Percentiles rank a stretch among this genome's conserved stretches.
phyloP scores from a whole-genome alignment of 352 stramenopile species.

The Pythium oligandrum region DNA sequence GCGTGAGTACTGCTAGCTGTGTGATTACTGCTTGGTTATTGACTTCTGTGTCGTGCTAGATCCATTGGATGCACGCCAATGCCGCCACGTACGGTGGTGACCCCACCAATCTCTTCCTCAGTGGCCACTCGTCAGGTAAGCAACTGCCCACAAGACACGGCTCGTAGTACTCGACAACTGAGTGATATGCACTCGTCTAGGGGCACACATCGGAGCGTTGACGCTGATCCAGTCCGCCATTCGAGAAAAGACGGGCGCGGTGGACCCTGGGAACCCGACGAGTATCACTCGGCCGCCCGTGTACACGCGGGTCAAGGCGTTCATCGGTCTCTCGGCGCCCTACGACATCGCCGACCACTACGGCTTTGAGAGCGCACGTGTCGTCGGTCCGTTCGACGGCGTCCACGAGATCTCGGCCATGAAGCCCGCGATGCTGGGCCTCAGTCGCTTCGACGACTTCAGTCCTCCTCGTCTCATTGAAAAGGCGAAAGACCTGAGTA shows the following conservation, averaged over 20 bases:
- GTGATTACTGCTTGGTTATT: neutral
- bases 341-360: conserved; percentile 81
- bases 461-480: conserved; percentile 45
- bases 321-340: conserved; percentile 58
- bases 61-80: conserved; percentile 51
- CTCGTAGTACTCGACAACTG: too few relatives aligned
- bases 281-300: neutral
- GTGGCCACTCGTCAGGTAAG: conserved; percentile 60
- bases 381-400: conserved; percentile 36
- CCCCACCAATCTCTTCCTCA: conserved; percentile 39
- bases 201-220: conserved; percentile 46
- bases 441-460: conserved; percentile 41
- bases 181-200: too few relatives aligned
- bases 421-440: conserved; percentile 70
- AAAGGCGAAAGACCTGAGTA: conserved; percentile 18
- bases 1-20: conserved; percentile 9
- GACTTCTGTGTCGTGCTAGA: conserved; percentile 21
- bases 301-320: conserved; percentile 32
- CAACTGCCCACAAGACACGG: too few relatives aligned
- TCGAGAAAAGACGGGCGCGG: conserved; percentile 3
- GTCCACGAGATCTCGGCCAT: conserved; percentile 74
- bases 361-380: conserved; percentile 53
- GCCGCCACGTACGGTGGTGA: conserved; percentile 48
- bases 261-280: neutral
- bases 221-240: conserved; percentile 50